A percentile compares a stretch with the other conserved stretches of the same genome.
Evolutionary conservation across 2,329 filamentous ascomycete genomes (phyloP).

Genomic region (Leptographium flavum): DNA sequence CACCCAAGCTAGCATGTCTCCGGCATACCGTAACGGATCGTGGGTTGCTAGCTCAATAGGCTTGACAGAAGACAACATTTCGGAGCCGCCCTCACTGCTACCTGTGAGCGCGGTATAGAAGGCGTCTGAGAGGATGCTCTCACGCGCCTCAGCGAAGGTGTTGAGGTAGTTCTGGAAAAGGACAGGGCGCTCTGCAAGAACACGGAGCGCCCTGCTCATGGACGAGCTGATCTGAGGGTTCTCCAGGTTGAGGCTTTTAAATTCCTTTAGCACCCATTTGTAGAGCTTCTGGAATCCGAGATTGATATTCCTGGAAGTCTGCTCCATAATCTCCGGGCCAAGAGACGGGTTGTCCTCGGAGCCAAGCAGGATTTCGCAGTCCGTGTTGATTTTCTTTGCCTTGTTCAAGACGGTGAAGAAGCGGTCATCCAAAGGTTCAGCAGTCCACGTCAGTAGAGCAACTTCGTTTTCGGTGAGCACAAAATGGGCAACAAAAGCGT

Average conservation of each 20-base stretch:
- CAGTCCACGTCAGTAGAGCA: constrained; percentile 58
- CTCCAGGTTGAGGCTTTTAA: constrained; percentile 83
- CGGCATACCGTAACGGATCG: constrained; percentile 79
- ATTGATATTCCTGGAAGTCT: constrained; percentile 75
- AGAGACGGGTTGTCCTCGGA: constrained; percentile 84
- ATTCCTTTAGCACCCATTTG: constrained; percentile 86
- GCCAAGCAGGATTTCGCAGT: constrained; percentile 79
- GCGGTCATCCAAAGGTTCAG: constrained; percentile 68
- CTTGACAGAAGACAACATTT: constrained; percentile 51
- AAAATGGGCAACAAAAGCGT: constrained; percentile 70
- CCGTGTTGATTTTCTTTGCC: constrained; percentile 74
- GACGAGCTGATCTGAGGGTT: constrained; percentile 82
- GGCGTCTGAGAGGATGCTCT: constrained; percentile 72
- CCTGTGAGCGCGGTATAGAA: constrained; percentile 85
- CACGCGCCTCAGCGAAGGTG: constrained; percentile 80
- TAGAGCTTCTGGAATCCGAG: constrained; percentile 90
- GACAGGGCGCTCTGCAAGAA: constrained; percentile 76
- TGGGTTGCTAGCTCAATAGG: constrained; percentile 91
- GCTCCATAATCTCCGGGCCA: constrained; percentile 81
- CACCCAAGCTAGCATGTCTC: constrained; percentile 95
- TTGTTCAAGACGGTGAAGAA: constrained; percentile 70
- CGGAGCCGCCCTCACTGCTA: background rate
- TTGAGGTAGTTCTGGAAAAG: constrained; percentile 90
- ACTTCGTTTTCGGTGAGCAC: constrained; percentile 70
- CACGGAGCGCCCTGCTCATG: constrained; percentile 69